A percentile compares a stretch with the other conserved stretches of the same genome.
phyloP scores from a whole-genome alignment of 257 asterid species.

The Orobanche coerulescens region DNA sequence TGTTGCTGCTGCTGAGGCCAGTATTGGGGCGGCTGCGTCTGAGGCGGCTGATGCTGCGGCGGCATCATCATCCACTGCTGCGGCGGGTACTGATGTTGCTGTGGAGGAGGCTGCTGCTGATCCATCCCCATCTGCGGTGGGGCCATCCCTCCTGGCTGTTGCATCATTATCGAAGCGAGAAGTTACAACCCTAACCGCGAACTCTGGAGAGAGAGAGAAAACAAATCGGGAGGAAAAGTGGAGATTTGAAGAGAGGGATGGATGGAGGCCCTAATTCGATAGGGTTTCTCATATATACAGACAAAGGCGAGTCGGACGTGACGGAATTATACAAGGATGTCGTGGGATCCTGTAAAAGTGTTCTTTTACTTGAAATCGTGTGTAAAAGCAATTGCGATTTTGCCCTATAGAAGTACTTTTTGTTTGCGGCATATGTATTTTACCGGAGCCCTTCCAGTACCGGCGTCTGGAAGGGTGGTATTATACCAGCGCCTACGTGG shows the following conservation, averaged over 20 bases:
- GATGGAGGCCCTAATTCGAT: conserved; percentile 30
- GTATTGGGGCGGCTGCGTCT: conserved; percentile 31
- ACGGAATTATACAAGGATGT: conserved; percentile 11
- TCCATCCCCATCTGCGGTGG: conserved; percentile 52
- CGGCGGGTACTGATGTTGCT: conserved; percentile 39
- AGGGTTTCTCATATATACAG: conserved; percentile 26
- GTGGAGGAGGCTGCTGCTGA: conserved; percentile 50
- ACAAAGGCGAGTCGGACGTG: background rate
- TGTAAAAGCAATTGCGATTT: background rate
- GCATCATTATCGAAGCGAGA: conserved; percentile 48
- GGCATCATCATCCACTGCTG: conserved; percentile 52
- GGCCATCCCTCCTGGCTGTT: conserved; percentile 62
- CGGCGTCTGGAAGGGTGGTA: no score
- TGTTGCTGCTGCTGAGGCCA: conserved; percentile 48
- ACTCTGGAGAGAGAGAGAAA: background rate
- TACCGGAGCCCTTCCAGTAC: no score
- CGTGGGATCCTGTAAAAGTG: background rate
- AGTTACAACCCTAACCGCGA: conserved; percentile 25
- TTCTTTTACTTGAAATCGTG: conserved; percentile 21
- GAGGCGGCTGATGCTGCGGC: conserved; percentile 31
- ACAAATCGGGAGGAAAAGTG: background rate
- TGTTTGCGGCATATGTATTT: background rate
- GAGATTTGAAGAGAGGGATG: background rate
- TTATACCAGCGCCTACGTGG: no score
- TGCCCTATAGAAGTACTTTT: background rate